Conservation (phyloP, 495 filamentous ascomycete species). For the Penicillium ochrochloron region DNA sequence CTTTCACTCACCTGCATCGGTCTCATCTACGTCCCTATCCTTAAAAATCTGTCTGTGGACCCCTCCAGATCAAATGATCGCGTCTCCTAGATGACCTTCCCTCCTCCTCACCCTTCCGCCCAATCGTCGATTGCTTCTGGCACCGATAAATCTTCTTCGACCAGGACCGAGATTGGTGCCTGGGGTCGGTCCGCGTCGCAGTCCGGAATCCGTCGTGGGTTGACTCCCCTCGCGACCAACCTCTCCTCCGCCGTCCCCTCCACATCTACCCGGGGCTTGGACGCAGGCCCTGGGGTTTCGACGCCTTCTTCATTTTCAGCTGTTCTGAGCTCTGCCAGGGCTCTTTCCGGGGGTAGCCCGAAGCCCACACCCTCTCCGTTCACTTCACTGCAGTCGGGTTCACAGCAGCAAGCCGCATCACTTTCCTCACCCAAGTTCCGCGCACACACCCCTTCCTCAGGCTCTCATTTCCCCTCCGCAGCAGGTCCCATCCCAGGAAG, state of each 20-base stretch:
- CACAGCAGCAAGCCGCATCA: constrained; percentile 60
- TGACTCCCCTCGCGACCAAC: constrained; percentile 67
- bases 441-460: constrained; percentile 64
- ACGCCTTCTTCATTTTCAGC: constrained; percentile 63
- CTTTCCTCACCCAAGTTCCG: constrained; percentile 63
- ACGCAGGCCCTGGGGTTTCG: constrained; percentile 49
- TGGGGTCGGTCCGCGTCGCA: constrained; percentile 65
- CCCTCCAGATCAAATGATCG: constrained; percentile 60
- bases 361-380: constrained; percentile 58
- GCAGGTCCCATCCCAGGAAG: constrained; percentile 60
- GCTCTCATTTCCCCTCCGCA: constrained; percentile 62
- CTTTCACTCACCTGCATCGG: constrained; percentile 21
- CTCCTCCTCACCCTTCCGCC: constrained; percentile 63
- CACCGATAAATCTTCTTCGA: constrained; percentile 59
- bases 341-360: constrained; percentile 54
- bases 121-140: constrained; percentile 66
- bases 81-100: constrained; percentile 69
- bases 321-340: constrained; percentile 55
- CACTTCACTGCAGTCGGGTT: constrained; percentile 60
- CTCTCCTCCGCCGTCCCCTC: constrained; percentile 51
- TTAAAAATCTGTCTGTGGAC: constrained; percentile 51
- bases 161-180: constrained; percentile 61
- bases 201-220: constrained; percentile 61
- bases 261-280: constrained; percentile 49
- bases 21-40: constrained; percentile 34